Percentiles rank a stretch among this genome's conserved stretches.
Evolutionary conservation across 2,329 filamentous ascomycete species (phyloP).

Genomic region (Fusarium musae): DNA sequence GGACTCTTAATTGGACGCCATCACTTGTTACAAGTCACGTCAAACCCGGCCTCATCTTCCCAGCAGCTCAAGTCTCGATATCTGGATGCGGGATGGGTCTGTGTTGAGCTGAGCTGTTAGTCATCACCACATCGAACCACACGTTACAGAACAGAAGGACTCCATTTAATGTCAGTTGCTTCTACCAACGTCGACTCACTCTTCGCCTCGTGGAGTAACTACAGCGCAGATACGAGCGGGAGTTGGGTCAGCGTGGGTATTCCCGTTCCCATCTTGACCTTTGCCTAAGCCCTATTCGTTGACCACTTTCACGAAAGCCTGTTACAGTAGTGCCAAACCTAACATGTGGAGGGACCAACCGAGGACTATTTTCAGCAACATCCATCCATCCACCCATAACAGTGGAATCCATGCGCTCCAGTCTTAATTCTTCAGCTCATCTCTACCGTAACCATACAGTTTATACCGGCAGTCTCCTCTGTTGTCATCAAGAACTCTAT

Average conservation of each 20-base stretch:
- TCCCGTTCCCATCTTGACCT: slow-evolving; percentile 4
- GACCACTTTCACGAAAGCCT: slow-evolving; percentile 18
- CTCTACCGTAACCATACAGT: background rate
- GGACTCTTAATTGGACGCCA: background rate
- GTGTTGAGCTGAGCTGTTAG: background rate
- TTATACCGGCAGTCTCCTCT: background rate
- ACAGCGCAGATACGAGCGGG: slow-evolving; percentile 32
- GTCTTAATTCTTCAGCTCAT: slow-evolving; percentile 1
- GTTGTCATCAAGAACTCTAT: background rate
- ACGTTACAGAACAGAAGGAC: background rate
- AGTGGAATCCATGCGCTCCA: background rate
- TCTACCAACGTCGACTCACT: slow-evolving; percentile 6
- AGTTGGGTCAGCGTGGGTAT: slow-evolving; percentile 1
- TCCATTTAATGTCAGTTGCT: background rate
- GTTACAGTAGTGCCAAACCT: slow-evolving; percentile 17
- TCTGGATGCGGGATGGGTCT: background rate
- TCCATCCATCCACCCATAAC: background rate
- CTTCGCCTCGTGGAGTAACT: background rate
- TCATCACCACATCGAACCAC: slow-evolving; percentile 10
- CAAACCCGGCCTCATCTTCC: background rate
- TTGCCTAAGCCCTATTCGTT: slow-evolving; percentile 21
- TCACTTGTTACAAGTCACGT: slow-evolving; percentile 8
- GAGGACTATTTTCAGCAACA: slow-evolving; percentile 34
- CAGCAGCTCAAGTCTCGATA: slow-evolving; percentile 4
- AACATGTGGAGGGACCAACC: slow-evolving; percentile 4